Evolutionary conservation across 2,329 filamentous ascomycete species (phyloP).

Genomic region (Pestalotiopsis sp.): DNA sequence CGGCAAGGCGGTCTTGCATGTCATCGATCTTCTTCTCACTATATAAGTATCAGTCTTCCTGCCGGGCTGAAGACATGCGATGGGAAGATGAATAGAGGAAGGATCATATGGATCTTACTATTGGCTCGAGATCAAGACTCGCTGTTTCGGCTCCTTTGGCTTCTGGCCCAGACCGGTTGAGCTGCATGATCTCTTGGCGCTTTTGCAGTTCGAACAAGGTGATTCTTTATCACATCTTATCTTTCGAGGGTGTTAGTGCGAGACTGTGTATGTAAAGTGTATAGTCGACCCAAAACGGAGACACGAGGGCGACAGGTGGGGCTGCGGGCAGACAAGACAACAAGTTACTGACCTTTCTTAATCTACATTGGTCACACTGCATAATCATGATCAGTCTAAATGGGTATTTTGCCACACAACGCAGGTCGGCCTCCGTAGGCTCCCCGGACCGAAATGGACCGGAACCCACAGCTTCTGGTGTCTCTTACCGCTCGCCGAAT

Average conservation of each 20-base stretch:
- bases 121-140: slow-evolving; percentile 60
- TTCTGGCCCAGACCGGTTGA: slow-evolving; percentile 55
- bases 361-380: slow-evolving; percentile 40
- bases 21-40: slow-evolving; percentile 53
- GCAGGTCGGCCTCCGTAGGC: slow-evolving; percentile 37
- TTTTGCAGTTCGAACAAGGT: slow-evolving; percentile 59
- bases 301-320: background rate
- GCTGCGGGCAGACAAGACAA: slow-evolving; percentile 1
- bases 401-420: background rate
- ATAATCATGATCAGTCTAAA: slow-evolving; percentile 22
- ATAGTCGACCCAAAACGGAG: background rate
- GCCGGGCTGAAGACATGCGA: background rate
- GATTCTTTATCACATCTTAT: slow-evolving; percentile 60
- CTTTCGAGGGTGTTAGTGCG: slow-evolving; percentile 30
- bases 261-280: background rate
- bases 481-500: slow-evolving; percentile 40
- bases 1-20: slow-evolving; percentile 37
- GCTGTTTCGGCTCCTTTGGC: slow-evolving; percentile 54
- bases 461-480: slow-evolving; percentile 14
- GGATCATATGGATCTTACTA: slow-evolving; percentile 44
- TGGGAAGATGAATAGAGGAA: background rate
- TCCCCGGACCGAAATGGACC: slow-evolving; percentile 29
- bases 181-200: slow-evolving; percentile 52
- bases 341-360: slow-evolving; percentile 33
- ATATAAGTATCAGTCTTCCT: background rate